Evolutionary conservation across 164 flowering plant species (phyloP).

Genomic region (Aristolochia contorta): DNA sequence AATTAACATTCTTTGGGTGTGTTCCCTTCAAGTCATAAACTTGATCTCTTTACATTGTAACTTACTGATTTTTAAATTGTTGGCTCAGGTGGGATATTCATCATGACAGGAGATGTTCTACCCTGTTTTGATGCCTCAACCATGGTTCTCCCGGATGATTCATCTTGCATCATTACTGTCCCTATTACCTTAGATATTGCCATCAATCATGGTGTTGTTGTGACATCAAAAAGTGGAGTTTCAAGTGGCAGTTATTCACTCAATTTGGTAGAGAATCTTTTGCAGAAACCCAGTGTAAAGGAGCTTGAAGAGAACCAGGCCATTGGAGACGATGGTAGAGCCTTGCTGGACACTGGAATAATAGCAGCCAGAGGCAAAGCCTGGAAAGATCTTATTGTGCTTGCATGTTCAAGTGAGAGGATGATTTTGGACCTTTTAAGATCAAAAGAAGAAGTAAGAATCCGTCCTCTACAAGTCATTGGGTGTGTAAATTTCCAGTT

Average conservation of each 20-base stretch:
- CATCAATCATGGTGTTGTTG: slow-evolving; percentile 94
- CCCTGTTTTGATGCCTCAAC: slow-evolving; percentile 90
- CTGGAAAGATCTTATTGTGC: slow-evolving; percentile 70
- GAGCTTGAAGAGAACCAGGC: slow-evolving; percentile 73
- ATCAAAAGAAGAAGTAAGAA: slow-evolving; percentile 67
- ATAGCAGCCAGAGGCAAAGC: slow-evolving; percentile 92
- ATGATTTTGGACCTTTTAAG: slow-evolving; percentile 61
- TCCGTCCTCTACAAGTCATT: slow-evolving; percentile 2
- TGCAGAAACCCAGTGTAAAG: slow-evolving; percentile 75
- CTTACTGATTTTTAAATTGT: slow-evolving; percentile 2
- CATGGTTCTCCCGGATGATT: slow-evolving; percentile 73
- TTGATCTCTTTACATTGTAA: not conserved
- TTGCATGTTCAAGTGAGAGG: slow-evolving; percentile 57
- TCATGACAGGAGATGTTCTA: slow-evolving; percentile 99
- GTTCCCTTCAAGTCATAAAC: not conserved
- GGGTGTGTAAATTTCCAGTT: not conserved
- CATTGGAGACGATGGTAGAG: slow-evolving; percentile 81
- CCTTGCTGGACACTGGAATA: slow-evolving; percentile 93
- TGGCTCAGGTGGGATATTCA: slow-evolving; percentile 81
- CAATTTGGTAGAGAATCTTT: slow-evolving; percentile 68
- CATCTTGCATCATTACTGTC: slow-evolving; percentile 88
- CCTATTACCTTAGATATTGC: slow-evolving; percentile 96
- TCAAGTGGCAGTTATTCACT: slow-evolving; percentile 27
- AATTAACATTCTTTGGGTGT: not conserved
- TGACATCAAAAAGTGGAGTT: slow-evolving; percentile 51